Conservation (phyloP, 441 rosid genomes). For the Heliophila coronopifolia region DNA sequence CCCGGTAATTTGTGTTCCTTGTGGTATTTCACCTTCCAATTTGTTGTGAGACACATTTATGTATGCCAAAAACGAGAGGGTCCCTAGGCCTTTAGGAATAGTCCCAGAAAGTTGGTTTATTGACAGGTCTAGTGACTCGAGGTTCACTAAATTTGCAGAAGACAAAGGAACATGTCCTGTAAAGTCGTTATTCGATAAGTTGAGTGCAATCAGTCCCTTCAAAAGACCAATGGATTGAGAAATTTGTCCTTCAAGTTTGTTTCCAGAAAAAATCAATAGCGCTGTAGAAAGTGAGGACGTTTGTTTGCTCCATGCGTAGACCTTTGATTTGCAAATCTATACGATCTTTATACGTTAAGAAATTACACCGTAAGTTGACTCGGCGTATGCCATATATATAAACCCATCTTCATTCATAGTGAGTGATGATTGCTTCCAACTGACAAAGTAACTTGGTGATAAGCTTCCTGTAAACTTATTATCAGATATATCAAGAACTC, state of each 20-base stretch:
- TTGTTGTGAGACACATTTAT: constrained; percentile 1
- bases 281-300: background rate
- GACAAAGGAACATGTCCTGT: background rate
- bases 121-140: constrained; percentile 8
- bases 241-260: background rate
- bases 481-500: background rate
- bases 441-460: background rate
- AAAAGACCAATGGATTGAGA: background rate
- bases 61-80: constrained; percentile 27
- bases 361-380: background rate
- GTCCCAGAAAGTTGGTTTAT: constrained; percentile 7
- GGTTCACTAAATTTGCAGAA: background rate
- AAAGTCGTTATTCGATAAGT: background rate
- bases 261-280: constrained; percentile 1
- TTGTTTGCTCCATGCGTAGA: background rate
- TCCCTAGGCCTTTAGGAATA: constrained; percentile 25
- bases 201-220: background rate
- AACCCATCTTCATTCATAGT: background rate
- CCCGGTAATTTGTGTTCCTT: constrained; percentile 10
- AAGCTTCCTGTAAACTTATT: constrained; percentile 6
- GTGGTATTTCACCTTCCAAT: constrained; percentile 6
- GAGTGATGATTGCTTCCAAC: background rate
- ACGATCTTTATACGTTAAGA: background rate
- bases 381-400: background rate
- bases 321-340: background rate